Evolutionary conservation across 2,329 filamentous ascomycete species (phyloP), one percentile per base, ranked within the genome.

Genomic region (Zasmidium cellare): DNA sequence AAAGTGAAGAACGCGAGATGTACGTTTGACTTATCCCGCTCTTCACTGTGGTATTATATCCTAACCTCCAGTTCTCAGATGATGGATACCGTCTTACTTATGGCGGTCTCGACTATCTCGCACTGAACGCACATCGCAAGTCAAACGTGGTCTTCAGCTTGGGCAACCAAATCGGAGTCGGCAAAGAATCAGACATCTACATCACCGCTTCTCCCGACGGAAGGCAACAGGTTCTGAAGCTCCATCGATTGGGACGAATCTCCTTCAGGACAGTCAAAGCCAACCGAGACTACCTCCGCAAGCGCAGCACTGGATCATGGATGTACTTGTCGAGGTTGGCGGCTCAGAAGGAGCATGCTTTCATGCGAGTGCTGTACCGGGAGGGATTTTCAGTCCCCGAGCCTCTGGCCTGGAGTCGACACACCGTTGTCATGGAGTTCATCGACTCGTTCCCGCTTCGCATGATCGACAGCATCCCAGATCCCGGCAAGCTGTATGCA

Each of bases 21-120:
- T 84, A 75, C 35, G 61, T 59, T 41, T 5, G 18, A 50, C 19
- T 18, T 45, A 51, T 28, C 45, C 41, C 56, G 51, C 46, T 45
- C 48, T 9, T 3, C 35, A 41, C 16, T 41, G 11, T 9, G 12
- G 11, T 41, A 6, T 41, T 18, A 5, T 18, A n/a, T 49, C 5
- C 23, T 24, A 28, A 14, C 25, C 41, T 44, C 24, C 14, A 6
- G 18, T 46, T 35, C 54, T 7, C 54, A 83, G 80, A 99, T 77
- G 94, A 99, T 71, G 94, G 94, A 61, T 99, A 99, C 78, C 87
- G 96, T 53, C 83, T 99, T 55, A 96, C 93, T 6, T 99, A 99
- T 73, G 94, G 94, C 68, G 94, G 94, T 1, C 86, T 97, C 49
- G 94, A 99, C 79, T 99, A 99, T 76, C 87, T 99, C n/a, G 91